Conservation (phyloP, 352 stramenopile species). For the Phytophthora litchii region DNA sequence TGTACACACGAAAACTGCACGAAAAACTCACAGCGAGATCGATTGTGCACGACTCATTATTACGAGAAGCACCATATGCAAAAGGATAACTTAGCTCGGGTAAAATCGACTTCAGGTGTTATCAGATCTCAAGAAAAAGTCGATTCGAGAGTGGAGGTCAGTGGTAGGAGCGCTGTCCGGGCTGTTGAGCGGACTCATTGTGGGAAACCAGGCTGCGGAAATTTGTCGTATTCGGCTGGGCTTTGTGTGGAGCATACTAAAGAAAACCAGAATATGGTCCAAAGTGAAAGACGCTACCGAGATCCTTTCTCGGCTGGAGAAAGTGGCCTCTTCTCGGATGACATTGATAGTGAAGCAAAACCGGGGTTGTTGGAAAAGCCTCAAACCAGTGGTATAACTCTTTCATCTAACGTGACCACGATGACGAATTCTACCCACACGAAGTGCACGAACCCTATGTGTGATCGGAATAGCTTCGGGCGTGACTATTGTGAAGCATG, state of each 20-base stretch:
- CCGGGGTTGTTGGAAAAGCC: conserved; percentile 33
- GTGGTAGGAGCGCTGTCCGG: conserved; percentile 28
- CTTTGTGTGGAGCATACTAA: conserved; percentile 62
- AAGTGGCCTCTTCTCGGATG: conserved; percentile 7
- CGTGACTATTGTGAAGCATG: conserved; percentile 67
- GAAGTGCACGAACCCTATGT: conserved; percentile 68
- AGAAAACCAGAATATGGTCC: conserved; percentile 27
- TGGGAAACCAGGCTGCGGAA: conserved; percentile 40
- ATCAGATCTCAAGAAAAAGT: conserved; percentile 10
- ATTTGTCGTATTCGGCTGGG: conserved; percentile 51
- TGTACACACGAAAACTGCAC: conserved; percentile 81
- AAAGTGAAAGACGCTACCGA: conserved; percentile 16
- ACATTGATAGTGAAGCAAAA: conserved; percentile 38
- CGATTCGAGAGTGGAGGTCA: conserved; percentile 1
- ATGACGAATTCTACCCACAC: conserved; percentile 10
- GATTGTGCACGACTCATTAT: conserved; percentile 84
- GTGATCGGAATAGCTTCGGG: conserved; percentile 54
- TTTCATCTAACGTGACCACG: conserved; percentile 21
- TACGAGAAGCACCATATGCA: conserved; percentile 71
- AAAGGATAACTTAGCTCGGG: conserved; percentile 18
- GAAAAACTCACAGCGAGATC: conserved; percentile 88
- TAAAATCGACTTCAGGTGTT: background rate
- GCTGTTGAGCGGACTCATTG: conserved; percentile 41
- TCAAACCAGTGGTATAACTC: conserved; percentile 10
- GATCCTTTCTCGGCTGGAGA: conserved; percentile 16